phyloP scores from a whole-genome alignment of 2,329 filamentous ascomycete species.

The Cadophora sp. region DNA sequence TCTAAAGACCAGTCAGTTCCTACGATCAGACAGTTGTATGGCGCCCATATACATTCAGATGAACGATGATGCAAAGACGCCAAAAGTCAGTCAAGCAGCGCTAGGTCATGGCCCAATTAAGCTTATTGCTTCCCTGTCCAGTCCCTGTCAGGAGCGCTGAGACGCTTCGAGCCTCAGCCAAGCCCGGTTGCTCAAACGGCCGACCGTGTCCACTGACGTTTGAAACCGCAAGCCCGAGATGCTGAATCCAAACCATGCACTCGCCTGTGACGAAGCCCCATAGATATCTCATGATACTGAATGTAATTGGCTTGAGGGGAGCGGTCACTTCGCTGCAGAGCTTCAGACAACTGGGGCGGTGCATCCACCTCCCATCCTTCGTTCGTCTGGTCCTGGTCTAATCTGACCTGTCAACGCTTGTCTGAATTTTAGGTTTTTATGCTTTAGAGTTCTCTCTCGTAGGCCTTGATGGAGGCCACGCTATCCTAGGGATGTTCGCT shows the following conservation, averaged over 20 bases:
- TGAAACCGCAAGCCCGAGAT: constrained; percentile 10
- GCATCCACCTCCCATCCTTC: constrained; percentile 7
- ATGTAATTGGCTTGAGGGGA: not conserved
- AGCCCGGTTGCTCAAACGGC: constrained; percentile 18
- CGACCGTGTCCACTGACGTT: constrained; percentile 2
- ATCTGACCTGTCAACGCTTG: constrained; percentile 9
- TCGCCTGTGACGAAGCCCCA: not conserved
- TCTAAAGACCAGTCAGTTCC: not conserved
- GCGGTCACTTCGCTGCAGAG: not conserved
- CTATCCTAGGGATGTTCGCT: not conserved
- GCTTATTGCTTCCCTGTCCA: constrained; percentile 15
- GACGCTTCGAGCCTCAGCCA: constrained; percentile 15
- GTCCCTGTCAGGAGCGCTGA: constrained; percentile 14
- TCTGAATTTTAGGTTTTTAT: constrained; percentile 3
- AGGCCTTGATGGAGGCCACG: constrained; percentile 10
- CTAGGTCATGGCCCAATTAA: constrained; percentile 19
- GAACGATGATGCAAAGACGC: constrained; percentile 8
- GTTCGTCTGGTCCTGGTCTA: constrained; percentile 7
- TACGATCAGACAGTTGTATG: not conserved
- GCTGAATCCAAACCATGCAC: constrained; percentile 1
- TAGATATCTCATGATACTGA: not conserved
- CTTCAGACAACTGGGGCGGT: constrained; percentile 13
- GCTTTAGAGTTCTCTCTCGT: constrained; percentile 10
- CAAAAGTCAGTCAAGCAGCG: constrained; percentile 3
- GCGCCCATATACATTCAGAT: not conserved